Evolutionary conservation across 345 rosid genomes (phyloP).

Genomic region (Acer campestre): DNA sequence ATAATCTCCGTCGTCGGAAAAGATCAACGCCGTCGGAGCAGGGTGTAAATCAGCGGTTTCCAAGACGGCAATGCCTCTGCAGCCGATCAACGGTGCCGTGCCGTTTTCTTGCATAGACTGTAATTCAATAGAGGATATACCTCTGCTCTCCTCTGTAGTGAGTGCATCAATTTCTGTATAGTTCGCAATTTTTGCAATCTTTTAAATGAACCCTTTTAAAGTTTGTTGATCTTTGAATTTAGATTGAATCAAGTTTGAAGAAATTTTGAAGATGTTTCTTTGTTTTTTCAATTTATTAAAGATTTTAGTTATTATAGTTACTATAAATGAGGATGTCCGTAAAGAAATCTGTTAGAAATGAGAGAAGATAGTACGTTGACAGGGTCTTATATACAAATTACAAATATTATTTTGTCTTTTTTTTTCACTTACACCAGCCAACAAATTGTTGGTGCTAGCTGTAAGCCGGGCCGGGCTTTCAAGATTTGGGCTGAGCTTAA

Average conservation of each 20-base stretch:
- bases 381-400: background rate
- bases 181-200: constrained; percentile 43
- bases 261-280: background rate
- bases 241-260: constrained; percentile 12
- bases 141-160: constrained; percentile 33
- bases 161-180: constrained; percentile 41
- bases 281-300: background rate
- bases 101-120: constrained; percentile 14
- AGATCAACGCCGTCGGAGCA: constrained; percentile 57
- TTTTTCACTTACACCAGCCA: background rate
- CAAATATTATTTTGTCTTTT: background rate
- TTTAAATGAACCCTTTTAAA: background rate
- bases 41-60: constrained; percentile 57
- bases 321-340: constrained; percentile 39
- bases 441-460: too few relatives aligned
- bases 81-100: constrained; percentile 26
- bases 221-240: background rate
- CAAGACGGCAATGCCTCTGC: constrained; percentile 20
- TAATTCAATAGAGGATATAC: constrained; percentile 39
- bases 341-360: constrained; percentile 13
- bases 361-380: constrained; percentile 29
- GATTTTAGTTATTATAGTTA: constrained; percentile 10
- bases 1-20: constrained; percentile 50
- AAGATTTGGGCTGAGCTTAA: too few relatives aligned
- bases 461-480: too few relatives aligned